Base-by-base conservation (phyloP, 441 rosid species). In the Capsella rubella region DNA sequence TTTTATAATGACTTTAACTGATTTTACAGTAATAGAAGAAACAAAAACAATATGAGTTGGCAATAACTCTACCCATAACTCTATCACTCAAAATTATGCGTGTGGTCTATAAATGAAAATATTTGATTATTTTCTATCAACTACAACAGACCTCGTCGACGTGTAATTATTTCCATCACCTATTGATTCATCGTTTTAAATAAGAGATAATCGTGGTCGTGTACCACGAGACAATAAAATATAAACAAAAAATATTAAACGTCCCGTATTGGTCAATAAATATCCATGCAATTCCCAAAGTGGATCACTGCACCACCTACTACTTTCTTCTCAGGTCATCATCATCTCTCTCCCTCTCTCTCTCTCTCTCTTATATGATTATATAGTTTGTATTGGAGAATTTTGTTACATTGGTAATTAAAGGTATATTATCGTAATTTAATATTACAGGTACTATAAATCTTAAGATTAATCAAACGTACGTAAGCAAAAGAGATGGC, bases 401-500 rank as follows among this genome's bases (percentile, higher is more conserved):
- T 43, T 3, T n/a, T 16, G 10, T 55, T n/a, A 55, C 18, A 3
- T 55, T 31, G 9, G 11, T 31, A 1, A 3, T 15, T 13, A 31
- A 21, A 54, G 6, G 1, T 54, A 12, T 9, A 35, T 21, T 35
- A 35, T 35, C 39, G 39, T 8, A 35, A 35, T 35, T 35, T 21
- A 21, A 35, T 8, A 35, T 35, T 34, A 34, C 37, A 34, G 37
- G 39, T 35, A 35, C 31, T 7, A 29, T 29, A 37, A 21, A 21
- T 14, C 25, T 12, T 31, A 55, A 31, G 60, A 31, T 1, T 12
- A 5, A 46, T 46, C 2, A 28, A 53, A 53, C 34, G 57, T 10
- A 53, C 34, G 57, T 10, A 53, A 31, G 25, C 21, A 31, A 28
- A 55, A 31, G 60, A 55, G 39, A 55, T 55, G 60, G 61, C 61